These are phyloP conservation scores for Lipomyces sp. DNA, from an alignment of 805 yeast species.

Conservation along the genomic window DNA sequence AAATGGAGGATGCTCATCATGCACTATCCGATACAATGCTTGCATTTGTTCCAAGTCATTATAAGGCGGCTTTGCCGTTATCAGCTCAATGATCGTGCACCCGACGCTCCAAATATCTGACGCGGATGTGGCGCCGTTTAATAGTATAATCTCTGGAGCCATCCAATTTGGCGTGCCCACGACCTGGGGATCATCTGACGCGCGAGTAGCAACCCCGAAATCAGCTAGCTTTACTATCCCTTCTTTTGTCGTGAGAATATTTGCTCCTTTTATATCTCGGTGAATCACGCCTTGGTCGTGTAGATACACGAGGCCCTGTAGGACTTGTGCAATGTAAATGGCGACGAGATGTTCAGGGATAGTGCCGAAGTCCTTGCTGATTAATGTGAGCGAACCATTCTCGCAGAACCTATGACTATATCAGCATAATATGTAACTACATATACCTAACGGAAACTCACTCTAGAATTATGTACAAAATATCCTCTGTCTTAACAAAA, in stretches of 20 bases:
- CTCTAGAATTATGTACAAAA: slow-evolving; percentile 67
- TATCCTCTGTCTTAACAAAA: slow-evolving; percentile 58
- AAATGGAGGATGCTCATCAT: slow-evolving; percentile 70
- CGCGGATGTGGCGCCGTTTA: slow-evolving; percentile 83
- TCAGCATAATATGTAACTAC: neutral
- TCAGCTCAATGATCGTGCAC: slow-evolving; percentile 87
- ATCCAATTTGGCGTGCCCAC: slow-evolving; percentile 97
- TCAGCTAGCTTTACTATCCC: slow-evolving; percentile 75
- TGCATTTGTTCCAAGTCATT: slow-evolving; percentile 75
- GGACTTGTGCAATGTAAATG: slow-evolving; percentile 57
- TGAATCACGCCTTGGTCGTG: slow-evolving; percentile 78
- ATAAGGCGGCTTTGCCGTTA: slow-evolving; percentile 88
- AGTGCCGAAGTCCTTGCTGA: slow-evolving; percentile 57
- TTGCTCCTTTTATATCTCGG: slow-evolving; percentile 78
- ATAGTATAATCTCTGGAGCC: slow-evolving; percentile 93
- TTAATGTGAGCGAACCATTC: slow-evolving; percentile 66
- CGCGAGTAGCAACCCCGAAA: slow-evolving; percentile 71
- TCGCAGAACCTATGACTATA: slow-evolving; percentile 49
- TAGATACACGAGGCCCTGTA: slow-evolving; percentile 64
- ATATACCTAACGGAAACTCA: slow-evolving; percentile 44
- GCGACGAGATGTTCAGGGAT: slow-evolving; percentile 61
- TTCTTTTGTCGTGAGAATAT: slow-evolving; percentile 62
- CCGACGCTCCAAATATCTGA: slow-evolving; percentile 84
- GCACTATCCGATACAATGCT: slow-evolving; percentile 81
- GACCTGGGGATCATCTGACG: slow-evolving; percentile 40